These are phyloP conservation scores for Aspergillus fischeri DNA, from an alignment of 2,329 filamentous ascomycete species.

Conservation along the genomic window DNA sequence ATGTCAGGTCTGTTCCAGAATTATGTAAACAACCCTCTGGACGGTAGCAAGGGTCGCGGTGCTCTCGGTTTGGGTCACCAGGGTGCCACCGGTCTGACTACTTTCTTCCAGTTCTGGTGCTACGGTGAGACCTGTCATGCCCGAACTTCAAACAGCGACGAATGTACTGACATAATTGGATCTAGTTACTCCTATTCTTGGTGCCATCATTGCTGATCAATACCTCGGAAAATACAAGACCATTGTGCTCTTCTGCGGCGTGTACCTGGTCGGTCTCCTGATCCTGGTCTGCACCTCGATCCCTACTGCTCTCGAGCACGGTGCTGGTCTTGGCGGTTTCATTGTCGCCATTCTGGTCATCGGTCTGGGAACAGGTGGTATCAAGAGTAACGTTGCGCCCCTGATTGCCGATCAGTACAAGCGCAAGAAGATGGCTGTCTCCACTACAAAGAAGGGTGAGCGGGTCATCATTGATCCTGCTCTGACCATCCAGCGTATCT, in stretches of 20 bases:
- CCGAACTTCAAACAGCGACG: background rate
- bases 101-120: constrained; percentile 55
- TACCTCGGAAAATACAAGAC: constrained; percentile 61
- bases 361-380: constrained; percentile 63
- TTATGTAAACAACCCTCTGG: constrained; percentile 46
- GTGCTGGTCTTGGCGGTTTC: constrained; percentile 53
- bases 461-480: constrained; percentile 63
- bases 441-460: constrained; percentile 44
- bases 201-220: constrained; percentile 57
- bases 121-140: constrained; percentile 34
- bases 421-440: constrained; percentile 50
- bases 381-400: constrained; percentile 63
- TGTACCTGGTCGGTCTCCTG: constrained; percentile 57
- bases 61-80: constrained; percentile 42
- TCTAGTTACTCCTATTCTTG: constrained; percentile 52
- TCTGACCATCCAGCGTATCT: constrained; percentile 64
- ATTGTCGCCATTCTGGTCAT: constrained; percentile 57
- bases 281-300: constrained; percentile 55
- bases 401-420: constrained; percentile 64
- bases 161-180: constrained; percentile 1
- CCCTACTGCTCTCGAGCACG: constrained; percentile 47
- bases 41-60: constrained; percentile 38
- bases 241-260: constrained; percentile 51
- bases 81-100: constrained; percentile 47
- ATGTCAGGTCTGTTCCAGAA: constrained; percentile 54